These are phyloP conservation scores for Hymenoscyphus scutula DNA, from an alignment of 2,329 filamentous ascomycete genomes.

Conservation along the genomic window DNA sequence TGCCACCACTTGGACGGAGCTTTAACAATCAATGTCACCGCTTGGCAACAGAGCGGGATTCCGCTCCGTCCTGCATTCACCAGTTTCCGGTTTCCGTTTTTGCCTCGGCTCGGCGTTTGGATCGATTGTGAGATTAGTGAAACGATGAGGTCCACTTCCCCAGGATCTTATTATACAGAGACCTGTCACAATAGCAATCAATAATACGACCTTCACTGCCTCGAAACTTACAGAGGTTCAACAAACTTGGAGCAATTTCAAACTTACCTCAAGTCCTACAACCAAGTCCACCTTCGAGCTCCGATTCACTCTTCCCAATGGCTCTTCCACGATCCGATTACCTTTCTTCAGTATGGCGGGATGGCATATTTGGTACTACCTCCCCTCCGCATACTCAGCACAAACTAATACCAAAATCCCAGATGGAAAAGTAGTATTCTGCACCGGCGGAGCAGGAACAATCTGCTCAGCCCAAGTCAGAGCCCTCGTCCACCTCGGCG, in stretches of 20 bases:
- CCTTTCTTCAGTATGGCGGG: slow-evolving; percentile 78
- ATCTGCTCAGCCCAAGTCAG: slow-evolving; percentile 95
- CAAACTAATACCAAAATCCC: slow-evolving; percentile 7
- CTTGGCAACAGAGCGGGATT: not conserved
- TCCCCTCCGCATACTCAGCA: slow-evolving; percentile 16
- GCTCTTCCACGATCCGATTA: slow-evolving; percentile 67
- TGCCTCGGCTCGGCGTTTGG: not conserved
- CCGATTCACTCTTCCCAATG: slow-evolving; percentile 15
- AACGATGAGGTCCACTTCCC: not conserved
- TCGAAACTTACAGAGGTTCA: not conserved
- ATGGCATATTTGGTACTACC: slow-evolving; percentile 75
- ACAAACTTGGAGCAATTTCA: not conserved
- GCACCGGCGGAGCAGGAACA: slow-evolving; percentile 88
- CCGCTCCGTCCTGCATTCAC: not conserved
- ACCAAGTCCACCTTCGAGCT: not conserved
- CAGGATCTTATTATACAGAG: not conserved
- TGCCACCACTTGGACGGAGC: not conserved
- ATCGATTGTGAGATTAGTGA: not conserved
- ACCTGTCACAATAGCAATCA: not conserved
- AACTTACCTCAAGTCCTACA: not conserved
- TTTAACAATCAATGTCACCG: no score
- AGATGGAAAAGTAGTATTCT: slow-evolving; percentile 90
- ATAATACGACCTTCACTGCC: not conserved
- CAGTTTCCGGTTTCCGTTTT: not conserved
- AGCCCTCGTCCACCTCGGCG: slow-evolving; percentile 85